Base-by-base conservation (phyloP, 1,284 basidiomycete species). In the Veloboletus limbatus region DNA sequence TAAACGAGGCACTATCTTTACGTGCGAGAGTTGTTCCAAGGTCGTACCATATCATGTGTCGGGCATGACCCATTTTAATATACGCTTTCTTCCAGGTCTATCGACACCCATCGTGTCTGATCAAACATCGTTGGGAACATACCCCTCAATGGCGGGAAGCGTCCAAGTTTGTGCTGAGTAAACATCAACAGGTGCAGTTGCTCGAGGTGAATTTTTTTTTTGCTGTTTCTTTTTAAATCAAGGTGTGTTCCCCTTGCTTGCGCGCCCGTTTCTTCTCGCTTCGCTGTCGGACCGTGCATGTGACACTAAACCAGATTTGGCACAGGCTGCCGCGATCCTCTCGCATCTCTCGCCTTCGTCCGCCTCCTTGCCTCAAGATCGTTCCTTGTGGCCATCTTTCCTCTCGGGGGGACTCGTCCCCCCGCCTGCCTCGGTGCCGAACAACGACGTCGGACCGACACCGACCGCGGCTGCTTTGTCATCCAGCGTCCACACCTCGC, bases 101-200 rank as follows among this genome's bases (percentile, higher is more conserved):
- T 68, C 85, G 92, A 39, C 94, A 97, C 65, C 94, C 93, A 4
- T 92, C 88, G 17, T 97, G 94, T 68, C 76, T 97, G 40, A 90
- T 95, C 71, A 97, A 97, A 70, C 94, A 97, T 63, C 87, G 94
- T 30, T 97, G 94, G 94, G 95, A 98, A 66, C 94, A 98, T 62
- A 92, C 89, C 22, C 91, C 92, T 28, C 94, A 97, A 65, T 99
- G 96, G 96, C 89, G 91, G 41, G 92, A 95, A 69, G 92, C 93
- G 0, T 92, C 89, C 57, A 95, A 96, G 69, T 87, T 96, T 60
- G 82, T 95, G 46, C 77, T 97, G 57, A 91, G 86, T 70, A 99
- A 98, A 73, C 96, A 99, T 66, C 95, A 98, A 64, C 96, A 98
- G 62, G 96, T 99, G 2, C 96, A 98, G 65, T 74, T 98, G 47